These are phyloP conservation scores for Tetrahymena borealis DNA, from an alignment of 73 alveolate genomes.

Conservation along the genomic window DNA sequence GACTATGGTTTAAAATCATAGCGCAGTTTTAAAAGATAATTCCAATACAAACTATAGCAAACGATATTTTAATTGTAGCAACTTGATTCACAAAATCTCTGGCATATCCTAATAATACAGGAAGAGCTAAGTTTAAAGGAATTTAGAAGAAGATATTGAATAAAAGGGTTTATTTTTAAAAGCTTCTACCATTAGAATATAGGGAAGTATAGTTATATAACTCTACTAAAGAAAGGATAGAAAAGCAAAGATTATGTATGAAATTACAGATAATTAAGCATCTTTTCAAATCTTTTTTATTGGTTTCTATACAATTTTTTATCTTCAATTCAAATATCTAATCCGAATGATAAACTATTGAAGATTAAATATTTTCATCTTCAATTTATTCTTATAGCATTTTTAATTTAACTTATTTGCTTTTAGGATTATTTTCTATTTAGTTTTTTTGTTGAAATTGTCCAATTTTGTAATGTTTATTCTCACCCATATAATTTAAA, in stretches of 20 bases:
- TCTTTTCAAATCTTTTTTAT: neutral
- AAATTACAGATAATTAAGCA: neutral
- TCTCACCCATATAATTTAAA: no score
- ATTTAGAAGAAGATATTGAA: neutral
- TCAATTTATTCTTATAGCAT: no score
- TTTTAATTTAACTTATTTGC: no score
- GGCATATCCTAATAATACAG: neutral
- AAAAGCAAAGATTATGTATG: neutral
- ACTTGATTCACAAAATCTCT: neutral
- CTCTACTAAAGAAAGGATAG: neutral
- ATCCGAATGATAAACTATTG: no score
- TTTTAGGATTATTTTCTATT: no score
- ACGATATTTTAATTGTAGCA: neutral
- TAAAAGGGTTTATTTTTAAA: neutral
- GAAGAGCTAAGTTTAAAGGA: neutral
- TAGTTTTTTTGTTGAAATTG: no score
- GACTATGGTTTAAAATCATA: neutral
- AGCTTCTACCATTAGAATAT: neutral
- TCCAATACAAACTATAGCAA: neutral
- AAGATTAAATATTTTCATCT: no score
- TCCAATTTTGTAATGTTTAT: no score
- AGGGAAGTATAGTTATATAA: neutral
- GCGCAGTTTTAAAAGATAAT: neutral
- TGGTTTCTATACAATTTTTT: neutral
- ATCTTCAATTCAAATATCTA: neutral